phyloP scores from a whole-genome alignment of 768 basidiomycete species.

The Coprinellus aureogranulatus region DNA sequence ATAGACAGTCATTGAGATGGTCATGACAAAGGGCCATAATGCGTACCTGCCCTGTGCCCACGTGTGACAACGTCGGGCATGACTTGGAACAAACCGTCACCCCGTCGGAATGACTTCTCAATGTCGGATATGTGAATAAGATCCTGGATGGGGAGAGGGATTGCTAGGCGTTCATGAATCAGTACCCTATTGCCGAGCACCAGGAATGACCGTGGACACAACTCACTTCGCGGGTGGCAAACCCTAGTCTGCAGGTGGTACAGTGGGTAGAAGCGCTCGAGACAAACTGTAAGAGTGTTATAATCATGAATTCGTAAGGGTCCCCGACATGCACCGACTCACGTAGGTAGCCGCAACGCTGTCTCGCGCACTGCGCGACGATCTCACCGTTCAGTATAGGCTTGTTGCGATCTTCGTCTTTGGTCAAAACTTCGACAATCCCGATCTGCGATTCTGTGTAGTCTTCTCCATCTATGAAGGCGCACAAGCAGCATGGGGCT shows the following conservation, averaged over 20 bases:
- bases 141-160: background rate
- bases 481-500: background rate
- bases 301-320: background rate
- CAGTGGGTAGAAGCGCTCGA: background rate
- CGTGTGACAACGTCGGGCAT: background rate
- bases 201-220: background rate
- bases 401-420: background rate
- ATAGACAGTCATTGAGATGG: too few species aligned
- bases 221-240: background rate
- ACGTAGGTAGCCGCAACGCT: background rate
- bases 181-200: too few species aligned
- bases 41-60: too few species aligned
- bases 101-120: background rate
- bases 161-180: too few species aligned
- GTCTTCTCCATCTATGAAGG: background rate
- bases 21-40: too few species aligned
- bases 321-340: background rate
- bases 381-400: background rate
- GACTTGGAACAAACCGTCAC: background rate
- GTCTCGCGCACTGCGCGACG: background rate
- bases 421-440: background rate
- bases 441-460: background rate
- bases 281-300: background rate
- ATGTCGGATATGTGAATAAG: background rate
- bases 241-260: background rate